These are phyloP conservation scores for Butyriboletus appendiculatus DNA, from an alignment of 1,284 basidiomycete species.

Conservation along the genomic window DNA sequence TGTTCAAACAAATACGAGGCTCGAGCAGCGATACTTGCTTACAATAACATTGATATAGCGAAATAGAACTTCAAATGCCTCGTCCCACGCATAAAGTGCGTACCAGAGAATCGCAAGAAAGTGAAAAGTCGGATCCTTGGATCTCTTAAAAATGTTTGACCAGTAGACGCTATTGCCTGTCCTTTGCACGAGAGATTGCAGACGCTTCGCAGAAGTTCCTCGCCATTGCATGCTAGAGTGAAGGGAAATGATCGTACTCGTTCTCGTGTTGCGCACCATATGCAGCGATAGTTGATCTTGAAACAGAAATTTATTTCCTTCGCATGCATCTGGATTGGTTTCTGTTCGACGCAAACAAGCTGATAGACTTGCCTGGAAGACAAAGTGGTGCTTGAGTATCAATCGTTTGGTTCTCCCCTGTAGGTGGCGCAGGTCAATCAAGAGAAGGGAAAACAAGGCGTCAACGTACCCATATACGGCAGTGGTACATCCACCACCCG, in stretches of 20 bases:
- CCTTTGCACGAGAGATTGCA: constrained; percentile 36
- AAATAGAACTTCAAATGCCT: constrained; percentile 51
- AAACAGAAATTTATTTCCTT: constrained; percentile 30
- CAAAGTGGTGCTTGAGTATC: constrained; percentile 50
- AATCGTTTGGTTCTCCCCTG: constrained; percentile 39
- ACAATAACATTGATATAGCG: constrained; percentile 48
- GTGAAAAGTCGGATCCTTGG: constrained; percentile 52
- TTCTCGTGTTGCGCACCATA: constrained; percentile 37
- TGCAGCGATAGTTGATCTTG: constrained; percentile 42
- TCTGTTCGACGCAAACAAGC: neutral
- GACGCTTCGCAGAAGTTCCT: constrained; percentile 35
- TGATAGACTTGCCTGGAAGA: constrained; percentile 26
- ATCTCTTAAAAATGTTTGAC: constrained; percentile 48
- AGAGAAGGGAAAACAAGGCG: neutral
- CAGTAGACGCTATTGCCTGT: constrained; percentile 49
- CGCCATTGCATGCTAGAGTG: constrained; percentile 30
- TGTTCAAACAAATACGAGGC: neutral
- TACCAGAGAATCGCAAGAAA: constrained; percentile 58
- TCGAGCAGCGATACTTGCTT: constrained; percentile 10
- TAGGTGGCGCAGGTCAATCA: neutral
- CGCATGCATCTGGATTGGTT: neutral
- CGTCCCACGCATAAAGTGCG: constrained; percentile 58
- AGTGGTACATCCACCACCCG: neutral
- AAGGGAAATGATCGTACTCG: constrained; percentile 45
- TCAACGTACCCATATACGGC: constrained; percentile 17